A percentile compares a stretch with the other conserved stretches of the same genome.
These are phyloP conservation scores for Spergularia bocconei DNA, from an alignment of 148 eudicot genomes.

Conservation along the genomic window DNA sequence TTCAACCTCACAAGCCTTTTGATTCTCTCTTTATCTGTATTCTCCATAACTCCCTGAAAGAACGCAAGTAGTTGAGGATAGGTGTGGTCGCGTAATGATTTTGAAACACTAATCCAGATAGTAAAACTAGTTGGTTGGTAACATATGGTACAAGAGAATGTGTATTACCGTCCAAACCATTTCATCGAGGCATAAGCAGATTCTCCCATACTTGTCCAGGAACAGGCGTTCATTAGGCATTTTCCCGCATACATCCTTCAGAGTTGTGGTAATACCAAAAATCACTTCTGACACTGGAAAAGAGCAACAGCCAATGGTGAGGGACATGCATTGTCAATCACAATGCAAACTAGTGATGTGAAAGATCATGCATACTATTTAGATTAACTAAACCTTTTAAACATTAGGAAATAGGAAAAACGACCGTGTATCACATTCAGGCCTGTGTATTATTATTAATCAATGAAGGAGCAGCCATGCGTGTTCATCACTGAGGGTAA, in stretches of 20 bases:
- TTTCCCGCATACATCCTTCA: conserved; percentile 96
- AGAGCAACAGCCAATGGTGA: neutral
- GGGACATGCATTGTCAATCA: too few species aligned
- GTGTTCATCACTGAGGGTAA: neutral
- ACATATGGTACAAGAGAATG: neutral
- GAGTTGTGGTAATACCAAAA: conserved; percentile 63
- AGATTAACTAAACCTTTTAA: too few species aligned
- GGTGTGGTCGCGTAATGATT: too few species aligned
- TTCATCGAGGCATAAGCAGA: conserved; percentile 94
- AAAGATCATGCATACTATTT: too few species aligned
- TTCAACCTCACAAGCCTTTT: conserved; percentile 88
- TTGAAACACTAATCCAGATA: neutral
- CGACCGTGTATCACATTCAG: too few species aligned
- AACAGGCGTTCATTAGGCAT: conserved; percentile 92
- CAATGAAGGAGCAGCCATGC: too few species aligned
- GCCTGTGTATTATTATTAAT: too few species aligned
- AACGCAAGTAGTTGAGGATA: too few species aligned
- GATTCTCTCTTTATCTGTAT: conserved; percentile 90
- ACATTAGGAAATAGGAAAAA: too few species aligned
- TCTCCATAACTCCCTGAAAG: conserved; percentile 84
- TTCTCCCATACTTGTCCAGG: conserved; percentile 92
- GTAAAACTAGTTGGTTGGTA: neutral
- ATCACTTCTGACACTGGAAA: conserved; percentile 79
- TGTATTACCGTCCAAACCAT: conserved; percentile 82
- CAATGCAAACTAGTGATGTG: too few species aligned